Conservation (phyloP, 2,329 filamentous ascomycete species). For the Beauveria sp. region DNA sequence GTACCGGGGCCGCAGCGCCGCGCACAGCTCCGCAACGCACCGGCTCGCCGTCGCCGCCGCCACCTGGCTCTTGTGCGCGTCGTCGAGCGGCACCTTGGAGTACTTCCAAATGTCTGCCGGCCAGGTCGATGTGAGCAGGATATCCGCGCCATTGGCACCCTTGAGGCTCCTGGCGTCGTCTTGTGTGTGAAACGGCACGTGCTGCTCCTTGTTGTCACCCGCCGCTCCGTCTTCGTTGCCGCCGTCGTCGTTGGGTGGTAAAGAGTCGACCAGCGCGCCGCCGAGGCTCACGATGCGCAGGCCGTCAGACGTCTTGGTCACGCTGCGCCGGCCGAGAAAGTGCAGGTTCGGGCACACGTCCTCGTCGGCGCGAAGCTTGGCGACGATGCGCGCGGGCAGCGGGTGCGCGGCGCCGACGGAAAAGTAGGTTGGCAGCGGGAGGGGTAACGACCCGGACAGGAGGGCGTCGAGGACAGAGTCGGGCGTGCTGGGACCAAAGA, state of each 20-base stretch:
- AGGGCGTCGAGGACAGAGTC: conserved; percentile 54
- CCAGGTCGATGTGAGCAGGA: conserved; percentile 83
- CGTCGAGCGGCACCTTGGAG: conserved; percentile 54
- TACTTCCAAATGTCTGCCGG: conserved; percentile 63
- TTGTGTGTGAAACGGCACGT: conserved; percentile 68
- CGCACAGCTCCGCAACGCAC: conserved; percentile 70
- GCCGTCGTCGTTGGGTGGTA: too few species aligned
- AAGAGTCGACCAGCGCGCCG: conserved; percentile 48
- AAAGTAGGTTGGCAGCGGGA: conserved; percentile 87
- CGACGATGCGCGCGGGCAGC: conserved; percentile 63
- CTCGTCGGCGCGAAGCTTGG: conserved; percentile 65
- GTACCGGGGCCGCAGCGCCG: conserved; percentile 79
- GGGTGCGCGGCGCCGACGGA: conserved; percentile 63
- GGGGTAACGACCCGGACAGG: conserved; percentile 60
- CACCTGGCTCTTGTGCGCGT: conserved; percentile 43
- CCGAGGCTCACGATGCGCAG: conserved; percentile 82
- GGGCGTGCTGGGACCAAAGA: conserved; percentile 61
- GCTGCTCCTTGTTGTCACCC: conserved; percentile 51
- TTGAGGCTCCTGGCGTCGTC: conserved; percentile 69
- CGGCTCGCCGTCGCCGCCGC: conserved; percentile 49
- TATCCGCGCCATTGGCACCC: conserved; percentile 73
- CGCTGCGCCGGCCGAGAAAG: conserved; percentile 79
- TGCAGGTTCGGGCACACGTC: conserved; percentile 85
- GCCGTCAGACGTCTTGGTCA: conserved; percentile 83
- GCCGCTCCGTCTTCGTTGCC: background rate